Conservation (phyloP, 2,329 filamentous ascomycete genomes). For the Trichoderma koningiopsis region DNA sequence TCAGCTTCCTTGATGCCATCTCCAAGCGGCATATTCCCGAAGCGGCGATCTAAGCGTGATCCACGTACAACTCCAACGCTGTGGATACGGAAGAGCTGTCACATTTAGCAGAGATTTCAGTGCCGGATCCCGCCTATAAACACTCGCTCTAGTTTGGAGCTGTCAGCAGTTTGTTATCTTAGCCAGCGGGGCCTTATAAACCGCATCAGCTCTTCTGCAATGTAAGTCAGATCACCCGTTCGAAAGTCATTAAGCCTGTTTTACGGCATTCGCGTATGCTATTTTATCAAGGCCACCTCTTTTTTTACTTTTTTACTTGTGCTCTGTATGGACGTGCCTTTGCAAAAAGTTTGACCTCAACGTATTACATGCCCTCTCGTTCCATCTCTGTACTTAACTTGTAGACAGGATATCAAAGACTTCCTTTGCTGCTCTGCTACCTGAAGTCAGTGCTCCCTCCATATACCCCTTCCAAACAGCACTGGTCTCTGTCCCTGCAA, state of each 20-base stretch:
- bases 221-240: too few relatives aligned
- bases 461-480: constrained; percentile 55
- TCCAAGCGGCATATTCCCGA: constrained; percentile 9
- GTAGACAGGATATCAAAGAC: constrained; percentile 35
- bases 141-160: background rate
- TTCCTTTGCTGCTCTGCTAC: constrained; percentile 47
- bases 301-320: background rate
- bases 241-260: too few relatives aligned
- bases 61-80: background rate
- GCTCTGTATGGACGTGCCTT: background rate
- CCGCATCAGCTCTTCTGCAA: background rate
- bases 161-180: too few relatives aligned
- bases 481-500: constrained; percentile 53
- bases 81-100: background rate
- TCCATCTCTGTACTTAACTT: background rate
- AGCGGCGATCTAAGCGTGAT: background rate
- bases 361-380: background rate
- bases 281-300: background rate
- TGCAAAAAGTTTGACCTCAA: background rate
- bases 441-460: constrained; percentile 51
- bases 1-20: background rate
- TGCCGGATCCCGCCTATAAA: background rate
- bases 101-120: background rate
- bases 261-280: too few relatives aligned
- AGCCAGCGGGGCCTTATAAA: too few relatives aligned